A percentile compares a stretch with the other conserved stretches of the same genome.
These are phyloP conservation scores for Cronartium quercuum DNA, from an alignment of 1,284 basidiomycete species.

Conservation along the genomic window DNA sequence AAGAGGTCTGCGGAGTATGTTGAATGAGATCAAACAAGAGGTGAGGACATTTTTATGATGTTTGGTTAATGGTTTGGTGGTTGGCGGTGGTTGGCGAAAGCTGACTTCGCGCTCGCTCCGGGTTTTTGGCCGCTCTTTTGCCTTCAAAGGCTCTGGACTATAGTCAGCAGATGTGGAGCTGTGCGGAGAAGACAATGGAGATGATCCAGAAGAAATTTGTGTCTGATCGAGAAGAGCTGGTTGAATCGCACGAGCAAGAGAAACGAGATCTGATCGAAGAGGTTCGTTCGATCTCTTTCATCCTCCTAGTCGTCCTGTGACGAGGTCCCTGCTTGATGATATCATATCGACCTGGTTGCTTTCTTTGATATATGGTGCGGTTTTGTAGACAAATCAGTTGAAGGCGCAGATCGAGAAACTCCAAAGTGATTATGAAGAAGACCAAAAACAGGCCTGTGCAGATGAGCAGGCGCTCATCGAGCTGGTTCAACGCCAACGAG, in stretches of 20 bases:
- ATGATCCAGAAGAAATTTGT: conserved; percentile 14
- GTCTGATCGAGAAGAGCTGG: conserved; percentile 16
- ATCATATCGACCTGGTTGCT: neutral
- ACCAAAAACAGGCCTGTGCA: conserved; percentile 7
- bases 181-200: conserved; percentile 19
- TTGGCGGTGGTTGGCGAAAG: too few species aligned
- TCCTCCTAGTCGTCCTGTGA: neutral
- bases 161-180: conserved; percentile 10
- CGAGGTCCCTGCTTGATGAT: neutral
- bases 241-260: conserved; percentile 30
- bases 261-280: conserved; percentile 33
- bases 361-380: neutral
- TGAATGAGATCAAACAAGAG: neutral
- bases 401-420: conserved; percentile 30
- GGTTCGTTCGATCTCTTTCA: neutral
- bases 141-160: conserved; percentile 17
- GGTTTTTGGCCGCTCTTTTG: neutral
- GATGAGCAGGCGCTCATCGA: conserved; percentile 25
- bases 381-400: conserved; percentile 16
- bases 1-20: neutral
- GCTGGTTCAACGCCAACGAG: conserved; percentile 21
- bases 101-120: too few species aligned
- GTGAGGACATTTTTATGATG: neutral
- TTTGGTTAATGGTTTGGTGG: neutral
- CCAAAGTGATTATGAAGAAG: conserved; percentile 10